Evolutionary conservation across 768 basidiomycete genomes (phyloP).

Genomic region (Auricularia heimuer): DNA sequence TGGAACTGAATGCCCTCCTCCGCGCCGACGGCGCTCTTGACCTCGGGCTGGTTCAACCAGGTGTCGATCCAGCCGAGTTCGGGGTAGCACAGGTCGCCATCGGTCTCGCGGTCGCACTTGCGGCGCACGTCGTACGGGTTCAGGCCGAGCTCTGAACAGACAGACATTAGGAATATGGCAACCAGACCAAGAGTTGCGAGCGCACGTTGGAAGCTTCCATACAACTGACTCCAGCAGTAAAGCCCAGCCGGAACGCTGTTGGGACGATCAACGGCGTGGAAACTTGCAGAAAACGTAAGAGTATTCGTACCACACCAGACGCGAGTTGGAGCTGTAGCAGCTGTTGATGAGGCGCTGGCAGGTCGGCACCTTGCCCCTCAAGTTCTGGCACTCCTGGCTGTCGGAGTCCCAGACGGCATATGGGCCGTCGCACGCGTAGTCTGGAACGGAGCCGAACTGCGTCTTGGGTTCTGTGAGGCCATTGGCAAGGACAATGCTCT

Average conservation of each 20-base stretch:
- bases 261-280: too few species aligned
- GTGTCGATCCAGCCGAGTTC: slow-evolving; percentile 83
- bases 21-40: slow-evolving; percentile 75
- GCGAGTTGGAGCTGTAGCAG: slow-evolving; percentile 56
- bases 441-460: slow-evolving; percentile 74
- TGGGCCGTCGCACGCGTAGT: slow-evolving; percentile 71
- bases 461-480: slow-evolving; percentile 75
- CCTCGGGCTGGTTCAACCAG: slow-evolving; percentile 70
- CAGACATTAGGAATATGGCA: background rate
- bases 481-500: slow-evolving; percentile 78
- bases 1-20: slow-evolving; percentile 48
- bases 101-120: slow-evolving; percentile 59
- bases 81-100: slow-evolving; percentile 66
- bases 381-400: slow-evolving; percentile 52
- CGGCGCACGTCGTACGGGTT: slow-evolving; percentile 86
- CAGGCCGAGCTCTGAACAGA: slow-evolving; percentile 45
- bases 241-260: slow-evolving; percentile 54
- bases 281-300: background rate
- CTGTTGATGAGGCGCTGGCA: slow-evolving; percentile 65
- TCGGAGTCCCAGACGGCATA: slow-evolving; percentile 69
- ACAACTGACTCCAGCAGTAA: slow-evolving; percentile 73
- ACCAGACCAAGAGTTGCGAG: slow-evolving; percentile 5
- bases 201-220: slow-evolving; percentile 58
- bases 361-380: slow-evolving; percentile 55
- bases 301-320: slow-evolving; percentile 35